Percentiles rank a stretch among this genome's conserved stretches.
Evolutionary conservation across 1,284 basidiomycete genomes (phyloP).

Genomic region (Apiotrichum akiyoshidainum): DNA sequence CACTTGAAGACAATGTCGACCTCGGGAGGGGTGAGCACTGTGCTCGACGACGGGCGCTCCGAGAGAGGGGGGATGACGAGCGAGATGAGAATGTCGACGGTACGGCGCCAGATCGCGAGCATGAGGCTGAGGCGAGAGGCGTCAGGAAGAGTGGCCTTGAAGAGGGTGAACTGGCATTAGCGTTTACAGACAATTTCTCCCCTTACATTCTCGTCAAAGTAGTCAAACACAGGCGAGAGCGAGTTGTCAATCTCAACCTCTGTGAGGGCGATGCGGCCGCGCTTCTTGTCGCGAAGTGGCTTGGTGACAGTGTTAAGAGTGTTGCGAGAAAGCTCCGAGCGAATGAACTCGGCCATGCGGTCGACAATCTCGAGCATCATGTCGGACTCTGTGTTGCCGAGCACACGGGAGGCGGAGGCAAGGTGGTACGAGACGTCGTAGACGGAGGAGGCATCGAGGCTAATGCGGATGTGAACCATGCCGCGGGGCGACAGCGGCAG

Average conservation of each 20-base stretch:
- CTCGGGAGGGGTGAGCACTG: constrained; percentile 26
- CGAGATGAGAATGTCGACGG: constrained; percentile 44
- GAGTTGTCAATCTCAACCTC: constrained; percentile 42
- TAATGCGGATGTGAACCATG: constrained; percentile 41
- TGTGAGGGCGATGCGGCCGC: constrained; percentile 29
- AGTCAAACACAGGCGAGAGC: constrained; percentile 43
- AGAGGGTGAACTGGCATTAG: constrained; percentile 41
- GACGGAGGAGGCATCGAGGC: constrained; percentile 41
- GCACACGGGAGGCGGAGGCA: constrained; percentile 26
- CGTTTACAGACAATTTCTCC: not conserved
- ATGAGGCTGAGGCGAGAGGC: constrained; percentile 31
- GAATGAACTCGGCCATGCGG: constrained; percentile 41
- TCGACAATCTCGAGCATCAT: constrained; percentile 47
- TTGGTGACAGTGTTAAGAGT: constrained; percentile 30
- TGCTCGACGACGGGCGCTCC: constrained; percentile 29
- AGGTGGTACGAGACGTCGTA: constrained; percentile 47
- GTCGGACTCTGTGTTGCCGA: constrained; percentile 38
- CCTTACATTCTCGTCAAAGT: constrained; percentile 48
- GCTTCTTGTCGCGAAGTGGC: constrained; percentile 41
- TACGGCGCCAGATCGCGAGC: constrained; percentile 41
- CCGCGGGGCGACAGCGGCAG: constrained; percentile 45
- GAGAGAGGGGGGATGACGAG: constrained; percentile 47
- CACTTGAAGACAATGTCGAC: constrained; percentile 49
- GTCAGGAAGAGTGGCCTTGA: constrained; percentile 39
- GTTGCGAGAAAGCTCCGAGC: constrained; percentile 26